A percentile compares a stretch with the other conserved stretches of the same genome.
phyloP scores from a whole-genome alignment of 2,329 filamentous ascomycete species.

The Didymellaceae sp. region DNA sequence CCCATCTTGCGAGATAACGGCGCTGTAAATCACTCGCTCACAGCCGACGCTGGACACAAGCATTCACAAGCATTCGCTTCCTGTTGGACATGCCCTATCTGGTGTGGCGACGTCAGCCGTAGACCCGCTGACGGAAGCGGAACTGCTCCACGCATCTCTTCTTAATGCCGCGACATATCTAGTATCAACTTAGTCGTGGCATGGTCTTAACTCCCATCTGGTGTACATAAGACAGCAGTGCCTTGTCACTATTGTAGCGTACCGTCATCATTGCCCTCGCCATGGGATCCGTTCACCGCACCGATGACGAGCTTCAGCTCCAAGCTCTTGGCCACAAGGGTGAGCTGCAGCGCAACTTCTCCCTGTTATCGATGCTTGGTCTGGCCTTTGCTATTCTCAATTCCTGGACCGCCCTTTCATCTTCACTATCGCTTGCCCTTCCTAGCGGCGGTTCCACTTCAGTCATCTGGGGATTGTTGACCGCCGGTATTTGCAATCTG shows the following conservation, averaged over 20 bases:
- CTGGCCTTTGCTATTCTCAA: conserved; percentile 69
- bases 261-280: conserved; percentile 13
- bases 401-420: conserved; percentile 67
- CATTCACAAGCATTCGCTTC: conserved; percentile 12
- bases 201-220: background rate
- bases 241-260: background rate
- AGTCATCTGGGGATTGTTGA: conserved; percentile 73
- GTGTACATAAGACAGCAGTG: background rate
- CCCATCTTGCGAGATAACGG: conserved; percentile 5
- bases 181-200: background rate
- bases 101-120: conserved; percentile 17
- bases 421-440: conserved; percentile 66
- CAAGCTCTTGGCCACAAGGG: conserved; percentile 61
- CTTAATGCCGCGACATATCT: conserved; percentile 3
- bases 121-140: conserved; percentile 1
- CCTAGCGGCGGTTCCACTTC: conserved; percentile 74
- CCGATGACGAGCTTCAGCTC: conserved; percentile 46
- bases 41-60: conserved; percentile 10
- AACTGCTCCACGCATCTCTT: conserved; percentile 4
- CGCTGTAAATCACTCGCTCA: conserved; percentile 4
- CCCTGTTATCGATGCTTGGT: conserved; percentile 65
- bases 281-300: conserved; percentile 29
- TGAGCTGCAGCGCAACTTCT: conserved; percentile 65
- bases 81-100: conserved; percentile 18
- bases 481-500: conserved; percentile 68